Conservation (phyloP, 1,139 yeast species). For the Saccharomyces hybrid region DNA sequence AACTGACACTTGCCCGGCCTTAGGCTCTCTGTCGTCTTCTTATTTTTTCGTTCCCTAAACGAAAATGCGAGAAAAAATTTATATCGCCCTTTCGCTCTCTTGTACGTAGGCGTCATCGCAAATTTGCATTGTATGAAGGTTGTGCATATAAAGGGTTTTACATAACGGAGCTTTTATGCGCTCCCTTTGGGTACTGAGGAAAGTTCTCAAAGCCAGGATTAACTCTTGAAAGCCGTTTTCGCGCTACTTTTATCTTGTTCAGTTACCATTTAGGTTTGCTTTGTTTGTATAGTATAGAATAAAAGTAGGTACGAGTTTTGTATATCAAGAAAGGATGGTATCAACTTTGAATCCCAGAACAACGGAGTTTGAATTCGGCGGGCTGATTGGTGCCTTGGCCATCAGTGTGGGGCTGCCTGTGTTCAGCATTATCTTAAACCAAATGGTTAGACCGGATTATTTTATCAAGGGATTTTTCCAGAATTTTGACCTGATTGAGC, state of each 20-base stretch:
- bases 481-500: constrained; percentile 36
- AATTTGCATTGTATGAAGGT: not conserved
- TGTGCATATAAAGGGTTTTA: constrained; percentile 1
- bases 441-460: constrained; percentile 51
- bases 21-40: not conserved
- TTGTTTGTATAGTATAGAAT: not conserved
- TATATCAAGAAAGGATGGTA: not conserved
- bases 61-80: not conserved
- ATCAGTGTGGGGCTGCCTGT: constrained; percentile 64
- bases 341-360: constrained; percentile 60
- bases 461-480: constrained; percentile 41
- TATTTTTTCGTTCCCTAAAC: not conserved
- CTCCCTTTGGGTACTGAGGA: not conserved
- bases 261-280: not conserved
- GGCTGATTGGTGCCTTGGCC: constrained; percentile 62
- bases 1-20: not conserved
- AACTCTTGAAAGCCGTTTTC: not conserved
- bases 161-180: not conserved
- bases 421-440: constrained; percentile 50
- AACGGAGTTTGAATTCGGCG: constrained; percentile 64
- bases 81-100: not conserved
- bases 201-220: not conserved
- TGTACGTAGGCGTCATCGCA: not conserved
- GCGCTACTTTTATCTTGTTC: not conserved
- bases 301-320: not conserved